Evolutionary conservation across 768 basidiomycete genomes (phyloP).

Genomic region (Leucocoprinus sp.): DNA sequence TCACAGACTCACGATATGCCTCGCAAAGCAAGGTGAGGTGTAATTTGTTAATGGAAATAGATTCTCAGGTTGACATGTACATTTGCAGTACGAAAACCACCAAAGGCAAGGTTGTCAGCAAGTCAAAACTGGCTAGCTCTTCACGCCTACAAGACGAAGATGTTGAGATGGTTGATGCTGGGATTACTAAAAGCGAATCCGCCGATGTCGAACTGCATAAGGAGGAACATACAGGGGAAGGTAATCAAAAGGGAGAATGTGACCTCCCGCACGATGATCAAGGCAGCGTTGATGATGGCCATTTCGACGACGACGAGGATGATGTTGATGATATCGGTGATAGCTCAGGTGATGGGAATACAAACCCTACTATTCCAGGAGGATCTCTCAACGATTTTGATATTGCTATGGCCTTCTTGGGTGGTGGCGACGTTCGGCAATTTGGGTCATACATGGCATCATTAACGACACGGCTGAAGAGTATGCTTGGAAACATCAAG

Average conservation of each 20-base stretch:
- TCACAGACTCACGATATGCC: slow-evolving; percentile 52
- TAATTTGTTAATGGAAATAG: slow-evolving; percentile 11
- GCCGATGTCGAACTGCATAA: slow-evolving; percentile 39
- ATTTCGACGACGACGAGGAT: slow-evolving; percentile 35
- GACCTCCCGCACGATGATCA: slow-evolving; percentile 16
- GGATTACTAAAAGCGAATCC: slow-evolving; percentile 37
- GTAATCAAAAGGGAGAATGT: slow-evolving; percentile 22
- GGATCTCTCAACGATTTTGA: slow-evolving; percentile 49
- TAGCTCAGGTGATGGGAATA: slow-evolving; percentile 31
- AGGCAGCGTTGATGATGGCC: slow-evolving; percentile 29
- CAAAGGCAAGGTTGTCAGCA: slow-evolving; percentile 54
- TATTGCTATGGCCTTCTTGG: slow-evolving; percentile 73
- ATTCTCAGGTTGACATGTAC: slow-evolving; percentile 11
- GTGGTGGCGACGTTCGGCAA: slow-evolving; percentile 66
- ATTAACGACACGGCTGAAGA: slow-evolving; percentile 80
- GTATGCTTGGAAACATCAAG: slow-evolving; percentile 85
- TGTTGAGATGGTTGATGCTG: slow-evolving; percentile 67
- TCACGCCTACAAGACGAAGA: slow-evolving; percentile 65
- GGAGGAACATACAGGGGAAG: slow-evolving; percentile 33
- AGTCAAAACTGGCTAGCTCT: slow-evolving; percentile 57
- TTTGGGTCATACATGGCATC: slow-evolving; percentile 92
- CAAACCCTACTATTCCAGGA: slow-evolving; percentile 29
- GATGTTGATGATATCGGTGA: slow-evolving; percentile 41
- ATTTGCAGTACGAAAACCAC: slow-evolving; percentile 33
- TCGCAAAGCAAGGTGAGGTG: slow-evolving; percentile 57